A percentile compares a stretch with the other conserved stretches of the same genome.
These are phyloP conservation scores for Ganoderma lucidum DNA, from an alignment of 1,284 basidiomycete species.

Conservation along the genomic window DNA sequence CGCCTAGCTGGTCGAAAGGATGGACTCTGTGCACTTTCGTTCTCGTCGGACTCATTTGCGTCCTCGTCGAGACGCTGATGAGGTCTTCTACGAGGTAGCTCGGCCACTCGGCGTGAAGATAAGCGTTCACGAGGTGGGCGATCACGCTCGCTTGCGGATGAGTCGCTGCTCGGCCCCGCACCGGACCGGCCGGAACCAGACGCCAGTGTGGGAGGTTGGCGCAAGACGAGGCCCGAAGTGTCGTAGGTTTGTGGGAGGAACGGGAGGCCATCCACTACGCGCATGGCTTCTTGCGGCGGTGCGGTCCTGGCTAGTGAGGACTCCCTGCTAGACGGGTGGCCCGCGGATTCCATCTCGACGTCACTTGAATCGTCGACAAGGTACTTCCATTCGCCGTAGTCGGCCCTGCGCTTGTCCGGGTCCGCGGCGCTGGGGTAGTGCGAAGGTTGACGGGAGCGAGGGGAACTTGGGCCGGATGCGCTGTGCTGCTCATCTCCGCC, in stretches of 20 bases:
- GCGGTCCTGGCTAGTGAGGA: slow-evolving; percentile 23
- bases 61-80: slow-evolving; percentile 3
- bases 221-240: slow-evolving; percentile 18
- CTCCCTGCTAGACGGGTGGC: slow-evolving; percentile 25
- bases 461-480: not conserved
- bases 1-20: slow-evolving; percentile 7
- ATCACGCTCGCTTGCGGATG: slow-evolving; percentile 8
- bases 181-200: slow-evolving; percentile 20
- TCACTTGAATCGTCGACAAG: slow-evolving; percentile 30
- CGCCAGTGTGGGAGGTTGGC: slow-evolving; percentile 1
- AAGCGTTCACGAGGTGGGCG: slow-evolving; percentile 8
- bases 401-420: slow-evolving; percentile 15
- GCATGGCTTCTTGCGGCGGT: slow-evolving; percentile 14
- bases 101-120: slow-evolving; percentile 1
- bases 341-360: slow-evolving; percentile 23
- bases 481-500: not conserved
- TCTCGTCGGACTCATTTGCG: not conserved
- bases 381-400: slow-evolving; percentile 31
- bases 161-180: slow-evolving; percentile 6
- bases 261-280: slow-evolving; percentile 15
- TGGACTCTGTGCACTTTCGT: slow-evolving; percentile 8
- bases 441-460: not conserved
- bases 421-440: slow-evolving; percentile 4
- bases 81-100: slow-evolving; percentile 3
- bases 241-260: slow-evolving; percentile 28